These are phyloP conservation scores for Plectranthus barbatus DNA, from an alignment of 257 asterid species.

Conservation along the genomic window DNA sequence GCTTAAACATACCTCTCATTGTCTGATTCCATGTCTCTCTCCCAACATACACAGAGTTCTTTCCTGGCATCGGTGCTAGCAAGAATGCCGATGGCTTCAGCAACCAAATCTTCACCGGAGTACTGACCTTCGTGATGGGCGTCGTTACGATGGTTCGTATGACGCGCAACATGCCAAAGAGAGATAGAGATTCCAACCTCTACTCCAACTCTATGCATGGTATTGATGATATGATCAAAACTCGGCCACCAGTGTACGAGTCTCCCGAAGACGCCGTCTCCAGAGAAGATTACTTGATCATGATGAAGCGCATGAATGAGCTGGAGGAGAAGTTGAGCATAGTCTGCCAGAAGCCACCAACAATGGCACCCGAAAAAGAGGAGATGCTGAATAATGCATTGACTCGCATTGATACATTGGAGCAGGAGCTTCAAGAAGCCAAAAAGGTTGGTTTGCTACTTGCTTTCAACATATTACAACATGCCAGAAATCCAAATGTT, in stretches of 20 bases:
- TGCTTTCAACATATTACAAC: not conserved
- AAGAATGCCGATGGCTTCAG: constrained; percentile 38
- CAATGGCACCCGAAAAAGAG: constrained; percentile 78
- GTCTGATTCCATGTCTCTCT: not conserved
- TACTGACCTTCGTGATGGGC: constrained; percentile 78
- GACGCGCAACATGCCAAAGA: constrained; percentile 86
- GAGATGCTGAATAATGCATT: constrained; percentile 63
- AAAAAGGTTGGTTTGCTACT: constrained; percentile 39
- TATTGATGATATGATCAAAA: constrained; percentile 36
- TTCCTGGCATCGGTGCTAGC: constrained; percentile 18
- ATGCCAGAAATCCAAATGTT: too few species aligned
- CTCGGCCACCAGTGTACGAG: constrained; percentile 30
- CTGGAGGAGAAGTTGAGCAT: constrained; percentile 64
- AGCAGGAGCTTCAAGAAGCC: constrained; percentile 70
- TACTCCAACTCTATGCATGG: constrained; percentile 42
- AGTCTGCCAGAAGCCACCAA: constrained; percentile 40
- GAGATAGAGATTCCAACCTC: constrained; percentile 60
- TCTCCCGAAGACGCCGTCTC: constrained; percentile 41
- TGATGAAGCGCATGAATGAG: constrained; percentile 89
- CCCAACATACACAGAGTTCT: constrained; percentile 17
- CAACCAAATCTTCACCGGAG: constrained; percentile 64
- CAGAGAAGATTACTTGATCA: constrained; percentile 57
- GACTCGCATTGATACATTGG: constrained; percentile 55
- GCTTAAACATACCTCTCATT: too few species aligned
- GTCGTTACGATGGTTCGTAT: constrained; percentile 74